These are phyloP conservation scores for Arctium lappa DNA, from an alignment of 129 eudicot genomes.

Conservation along the genomic window DNA sequence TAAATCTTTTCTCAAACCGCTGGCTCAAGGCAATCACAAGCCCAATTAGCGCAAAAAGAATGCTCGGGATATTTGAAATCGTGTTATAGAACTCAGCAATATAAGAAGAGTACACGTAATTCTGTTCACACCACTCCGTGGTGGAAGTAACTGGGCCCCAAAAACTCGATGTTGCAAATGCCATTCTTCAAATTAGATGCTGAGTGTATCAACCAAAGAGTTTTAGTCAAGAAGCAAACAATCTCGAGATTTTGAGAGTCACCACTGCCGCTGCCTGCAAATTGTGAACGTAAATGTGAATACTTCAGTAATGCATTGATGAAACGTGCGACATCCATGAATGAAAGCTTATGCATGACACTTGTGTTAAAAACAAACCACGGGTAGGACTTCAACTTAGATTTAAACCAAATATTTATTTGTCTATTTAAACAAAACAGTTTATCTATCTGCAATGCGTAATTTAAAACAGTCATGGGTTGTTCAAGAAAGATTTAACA, in stretches of 20 bases:
- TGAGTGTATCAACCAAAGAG: background rate
- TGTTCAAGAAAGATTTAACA: background rate
- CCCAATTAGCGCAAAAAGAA: constrained; percentile 55
- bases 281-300: background rate
- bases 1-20: constrained; percentile 68
- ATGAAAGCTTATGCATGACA: background rate
- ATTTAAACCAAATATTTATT: no score
- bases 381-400: no score
- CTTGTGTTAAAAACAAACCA: background rate
- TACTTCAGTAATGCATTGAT: background rate
- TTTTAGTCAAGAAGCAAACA: background rate
- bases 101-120: constrained; percentile 55
- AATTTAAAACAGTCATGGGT: background rate
- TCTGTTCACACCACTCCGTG: constrained; percentile 61
- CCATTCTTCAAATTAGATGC: constrained; percentile 36
- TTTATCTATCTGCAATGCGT: background rate
- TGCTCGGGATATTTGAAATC: constrained; percentile 48
- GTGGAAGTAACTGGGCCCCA: constrained; percentile 79
- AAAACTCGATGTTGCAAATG: constrained; percentile 59
- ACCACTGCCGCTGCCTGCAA: constrained; percentile 12
- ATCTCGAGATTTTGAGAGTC: background rate
- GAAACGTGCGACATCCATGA: background rate
- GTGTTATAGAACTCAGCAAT: constrained; percentile 77
- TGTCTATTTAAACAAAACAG: background rate
- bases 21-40: constrained; percentile 57